A percentile compares a stretch with the other conserved stretches of the same genome.
phyloP scores from a whole-genome alignment of 2,329 filamentous ascomycete genomes.

The Aspergillus calidoustus region DNA sequence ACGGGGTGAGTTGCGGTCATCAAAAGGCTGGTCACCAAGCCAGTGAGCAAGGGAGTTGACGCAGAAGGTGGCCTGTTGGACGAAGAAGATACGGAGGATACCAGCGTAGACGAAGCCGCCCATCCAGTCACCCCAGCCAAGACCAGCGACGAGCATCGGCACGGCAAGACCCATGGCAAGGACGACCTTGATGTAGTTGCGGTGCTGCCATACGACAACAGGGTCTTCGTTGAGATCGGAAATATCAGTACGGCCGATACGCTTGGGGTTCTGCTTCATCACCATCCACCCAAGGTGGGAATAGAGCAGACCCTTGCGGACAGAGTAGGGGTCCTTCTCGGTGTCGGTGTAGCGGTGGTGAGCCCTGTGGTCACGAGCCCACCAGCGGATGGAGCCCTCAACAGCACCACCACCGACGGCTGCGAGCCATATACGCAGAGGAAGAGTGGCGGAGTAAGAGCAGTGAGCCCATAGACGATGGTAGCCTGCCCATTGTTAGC shows the following conservation, averaged over 20 bases:
- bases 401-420: slow-evolving; percentile 81
- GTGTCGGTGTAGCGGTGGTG: slow-evolving; percentile 93
- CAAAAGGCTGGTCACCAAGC: slow-evolving; percentile 90
- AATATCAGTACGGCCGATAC: slow-evolving; percentile 85
- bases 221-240: slow-evolving; percentile 85
- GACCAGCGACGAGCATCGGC: slow-evolving; percentile 74
- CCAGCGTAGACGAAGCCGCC: slow-evolving; percentile 85
- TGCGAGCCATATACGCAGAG: slow-evolving; percentile 81
- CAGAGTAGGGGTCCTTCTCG: slow-evolving; percentile 88
- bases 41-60: slow-evolving; percentile 91
- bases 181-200: slow-evolving; percentile 81
- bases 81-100: slow-evolving; percentile 85
- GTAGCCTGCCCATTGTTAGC: slow-evolving; percentile 58
- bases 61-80: slow-evolving; percentile 91
- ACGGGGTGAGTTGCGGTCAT: slow-evolving; percentile 88
- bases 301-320: slow-evolving; percentile 85
- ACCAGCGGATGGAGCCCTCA: slow-evolving; percentile 86
- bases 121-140: slow-evolving; percentile 79
- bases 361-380: slow-evolving; percentile 83
- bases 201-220: slow-evolving; percentile 86
- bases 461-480: slow-evolving; percentile 86
- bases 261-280: slow-evolving; percentile 90
- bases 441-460: slow-evolving; percentile 76
- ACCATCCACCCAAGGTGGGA: slow-evolving; percentile 89
- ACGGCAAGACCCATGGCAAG: slow-evolving; percentile 76